These are phyloP conservation scores for Colletotrichum camelliae DNA, from an alignment of 2,329 filamentous ascomycete genomes.

Conservation along the genomic window DNA sequence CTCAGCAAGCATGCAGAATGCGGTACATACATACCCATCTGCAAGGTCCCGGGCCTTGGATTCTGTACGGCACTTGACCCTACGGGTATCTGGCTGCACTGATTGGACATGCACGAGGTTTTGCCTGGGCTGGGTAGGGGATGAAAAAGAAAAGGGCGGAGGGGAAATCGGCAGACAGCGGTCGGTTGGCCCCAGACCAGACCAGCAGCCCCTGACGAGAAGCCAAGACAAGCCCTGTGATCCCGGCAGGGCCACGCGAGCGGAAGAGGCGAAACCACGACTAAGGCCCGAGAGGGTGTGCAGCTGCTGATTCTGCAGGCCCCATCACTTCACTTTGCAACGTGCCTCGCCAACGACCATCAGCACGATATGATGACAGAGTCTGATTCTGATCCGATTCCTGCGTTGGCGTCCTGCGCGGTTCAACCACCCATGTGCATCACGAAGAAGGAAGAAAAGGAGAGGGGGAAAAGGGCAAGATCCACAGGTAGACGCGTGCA, in stretches of 20 bases:
- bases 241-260: slow-evolving; percentile 11
- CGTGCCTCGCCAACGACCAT: neutral
- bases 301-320: neutral
- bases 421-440: neutral
- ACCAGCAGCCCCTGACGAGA: neutral
- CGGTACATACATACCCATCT: neutral
- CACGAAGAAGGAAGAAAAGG: neutral
- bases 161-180: neutral
- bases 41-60: neutral
- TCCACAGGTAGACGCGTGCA: neutral
- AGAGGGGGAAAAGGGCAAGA: neutral
- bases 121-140: neutral
- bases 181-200: neutral
- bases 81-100: neutral
- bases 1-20: neutral
- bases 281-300: neutral
- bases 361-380: neutral
- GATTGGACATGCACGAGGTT: neutral
- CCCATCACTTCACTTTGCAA: neutral
- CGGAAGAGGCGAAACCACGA: neutral
- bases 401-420: neutral
- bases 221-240: slow-evolving; percentile 5
- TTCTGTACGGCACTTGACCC: neutral
- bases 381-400: neutral
- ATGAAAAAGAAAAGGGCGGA: neutral